phyloP scores from a whole-genome alignment of 164 flowering plant genomes.

The Pachysandra terminalis region DNA sequence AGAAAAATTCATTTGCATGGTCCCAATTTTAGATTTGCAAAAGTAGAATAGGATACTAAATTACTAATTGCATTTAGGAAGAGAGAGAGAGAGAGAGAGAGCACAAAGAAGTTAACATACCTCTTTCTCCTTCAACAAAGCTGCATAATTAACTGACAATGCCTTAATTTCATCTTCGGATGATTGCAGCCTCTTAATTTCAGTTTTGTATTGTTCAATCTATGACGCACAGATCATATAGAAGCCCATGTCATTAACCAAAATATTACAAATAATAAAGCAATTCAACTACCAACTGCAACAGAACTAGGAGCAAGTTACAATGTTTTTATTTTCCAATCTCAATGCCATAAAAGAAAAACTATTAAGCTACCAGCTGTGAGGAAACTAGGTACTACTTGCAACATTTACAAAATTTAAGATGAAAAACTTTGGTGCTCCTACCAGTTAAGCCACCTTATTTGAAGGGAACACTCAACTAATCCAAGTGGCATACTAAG shows the following conservation, averaged over 20 bases:
- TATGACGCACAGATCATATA: constrained; percentile 14
- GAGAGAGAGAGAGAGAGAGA: not conserved
- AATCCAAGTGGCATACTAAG: too few relatives aligned
- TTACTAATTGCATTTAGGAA: too few relatives aligned
- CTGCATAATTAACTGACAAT: constrained; percentile 88
- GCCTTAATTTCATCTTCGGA: constrained; percentile 95
- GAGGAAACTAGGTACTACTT: too few relatives aligned
- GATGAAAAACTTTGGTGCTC: too few relatives aligned
- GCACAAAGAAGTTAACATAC: constrained; percentile 27
- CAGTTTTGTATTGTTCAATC: constrained; percentile 75
- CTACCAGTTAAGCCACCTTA: too few relatives aligned
- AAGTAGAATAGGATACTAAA: too few relatives aligned
- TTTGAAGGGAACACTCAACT: too few relatives aligned
- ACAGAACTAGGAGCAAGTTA: not conserved
- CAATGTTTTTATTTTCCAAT: not conserved
- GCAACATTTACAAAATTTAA: too few relatives aligned
- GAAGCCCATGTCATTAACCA: not conserved
- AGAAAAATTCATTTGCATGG: too few relatives aligned
- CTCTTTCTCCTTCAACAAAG: constrained; percentile 89
- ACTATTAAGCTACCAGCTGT: too few relatives aligned
- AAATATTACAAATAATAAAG: not conserved
- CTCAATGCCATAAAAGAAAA: too few relatives aligned
- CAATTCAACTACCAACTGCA: not conserved
- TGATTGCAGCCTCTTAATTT: constrained; percentile 78
- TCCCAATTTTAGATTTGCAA: too few relatives aligned